Conservation (phyloP, 495 filamentous ascomycete species). For the Cercophora sp. region DNA sequence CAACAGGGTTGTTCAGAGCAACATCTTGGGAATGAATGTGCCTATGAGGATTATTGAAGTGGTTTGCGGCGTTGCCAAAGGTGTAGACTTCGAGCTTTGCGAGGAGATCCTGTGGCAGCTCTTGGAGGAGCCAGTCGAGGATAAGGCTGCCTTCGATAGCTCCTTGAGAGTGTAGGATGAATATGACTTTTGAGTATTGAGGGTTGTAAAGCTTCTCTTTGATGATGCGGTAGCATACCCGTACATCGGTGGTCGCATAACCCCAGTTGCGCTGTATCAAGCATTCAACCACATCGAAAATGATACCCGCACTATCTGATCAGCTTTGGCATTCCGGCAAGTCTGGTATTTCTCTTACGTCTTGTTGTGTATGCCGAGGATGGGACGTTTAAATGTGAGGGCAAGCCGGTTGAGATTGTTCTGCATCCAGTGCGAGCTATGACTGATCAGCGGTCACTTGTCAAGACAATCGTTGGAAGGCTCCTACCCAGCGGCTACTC, state of each 20-base stretch:
- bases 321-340: background rate
- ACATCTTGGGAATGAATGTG: slow-evolving; percentile 20
- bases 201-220: slow-evolving; percentile 57
- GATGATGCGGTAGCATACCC: slow-evolving; percentile 52
- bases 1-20: slow-evolving; percentile 23
- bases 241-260: slow-evolving; percentile 67
- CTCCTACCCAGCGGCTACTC: slow-evolving; percentile 57
- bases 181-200: slow-evolving; percentile 63
- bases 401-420: slow-evolving; percentile 68
- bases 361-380: slow-evolving; percentile 79
- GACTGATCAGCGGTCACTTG: background rate
- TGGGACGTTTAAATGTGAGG: slow-evolving; percentile 66
- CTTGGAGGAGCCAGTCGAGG: slow-evolving; percentile 74
- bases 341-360: slow-evolving; percentile 41
- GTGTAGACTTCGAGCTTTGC: slow-evolving; percentile 78
- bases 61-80: slow-evolving; percentile 79
- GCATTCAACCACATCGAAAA: slow-evolving; percentile 74
- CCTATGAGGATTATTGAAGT: slow-evolving; percentile 77
- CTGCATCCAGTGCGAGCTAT: slow-evolving; percentile 56
- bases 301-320: slow-evolving; percentile 45
- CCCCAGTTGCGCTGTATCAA: slow-evolving; percentile 71
- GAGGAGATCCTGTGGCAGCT: slow-evolving; percentile 64
- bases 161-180: slow-evolving; percentile 80
- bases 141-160: slow-evolving; percentile 72
- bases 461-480: background rate